These are phyloP conservation scores for Eucalyptus curtisii DNA, from an alignment of 345 rosid genomes.

Conservation along the genomic window DNA sequence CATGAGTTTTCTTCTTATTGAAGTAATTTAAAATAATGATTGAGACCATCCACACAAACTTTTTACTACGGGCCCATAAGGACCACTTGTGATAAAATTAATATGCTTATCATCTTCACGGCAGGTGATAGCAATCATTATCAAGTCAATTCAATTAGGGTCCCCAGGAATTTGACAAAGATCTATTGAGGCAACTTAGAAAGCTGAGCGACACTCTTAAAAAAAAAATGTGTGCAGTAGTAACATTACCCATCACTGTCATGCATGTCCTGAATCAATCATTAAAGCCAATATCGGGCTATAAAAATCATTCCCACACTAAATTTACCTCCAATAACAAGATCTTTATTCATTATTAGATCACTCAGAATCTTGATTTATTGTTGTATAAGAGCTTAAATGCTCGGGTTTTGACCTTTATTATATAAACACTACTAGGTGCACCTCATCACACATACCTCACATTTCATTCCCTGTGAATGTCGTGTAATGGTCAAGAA, in stretches of 20 bases:
- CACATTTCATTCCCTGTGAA: not conserved
- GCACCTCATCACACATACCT: not conserved
- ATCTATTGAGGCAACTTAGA: not conserved
- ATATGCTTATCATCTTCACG: not conserved
- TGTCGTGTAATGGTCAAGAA: not conserved
- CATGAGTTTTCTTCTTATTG: not conserved
- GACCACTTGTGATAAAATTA: not conserved
- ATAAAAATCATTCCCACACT: not conserved
- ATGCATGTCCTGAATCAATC: not conserved
- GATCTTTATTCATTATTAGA: not conserved
- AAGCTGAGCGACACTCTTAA: not conserved
- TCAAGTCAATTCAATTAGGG: not conserved
- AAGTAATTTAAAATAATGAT: not conserved
- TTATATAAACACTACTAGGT: not conserved
- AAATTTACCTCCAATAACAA: not conserved
- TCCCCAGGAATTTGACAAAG: not conserved
- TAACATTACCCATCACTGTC: not conserved
- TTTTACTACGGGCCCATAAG: not conserved
- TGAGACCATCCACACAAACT: not conserved
- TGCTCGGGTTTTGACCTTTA: not conserved
- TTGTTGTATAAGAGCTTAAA: not conserved
- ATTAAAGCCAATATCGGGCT: not conserved
- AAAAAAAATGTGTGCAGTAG: not conserved
- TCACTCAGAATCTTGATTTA: not conserved
- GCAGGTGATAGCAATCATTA: not conserved